phyloP scores from a whole-genome alignment of 73 alveolate species.

The Paramecium biaurelia region DNA sequence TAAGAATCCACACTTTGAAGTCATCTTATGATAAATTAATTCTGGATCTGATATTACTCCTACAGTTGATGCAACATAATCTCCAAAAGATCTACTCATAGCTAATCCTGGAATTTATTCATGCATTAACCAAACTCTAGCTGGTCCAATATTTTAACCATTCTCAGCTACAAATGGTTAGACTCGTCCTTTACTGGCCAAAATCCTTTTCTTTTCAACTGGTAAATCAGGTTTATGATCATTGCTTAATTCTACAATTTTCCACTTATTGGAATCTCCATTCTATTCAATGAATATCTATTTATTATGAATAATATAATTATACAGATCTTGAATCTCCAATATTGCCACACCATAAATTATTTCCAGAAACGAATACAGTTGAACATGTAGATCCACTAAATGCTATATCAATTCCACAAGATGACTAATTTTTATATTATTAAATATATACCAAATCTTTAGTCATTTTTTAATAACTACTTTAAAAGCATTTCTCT shows the following conservation, averaged over 20 bases:
- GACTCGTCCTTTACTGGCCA: conserved; percentile 83
- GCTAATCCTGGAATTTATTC: conserved; percentile 96
- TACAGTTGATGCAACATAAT: conserved; percentile 81
- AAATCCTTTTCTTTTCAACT: conserved; percentile 80
- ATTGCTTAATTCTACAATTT: conserved; percentile 58
- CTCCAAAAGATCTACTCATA: conserved; percentile 96
- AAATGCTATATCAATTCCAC: conserved; percentile 65
- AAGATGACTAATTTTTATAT: not conserved
- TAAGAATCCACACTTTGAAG: conserved; percentile 74
- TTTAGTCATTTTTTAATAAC: conserved; percentile 16
- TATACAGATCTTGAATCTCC: conserved; percentile 76
- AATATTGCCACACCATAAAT: conserved; percentile 68
- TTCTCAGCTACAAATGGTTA: conserved; percentile 71
- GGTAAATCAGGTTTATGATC: conserved; percentile 92
- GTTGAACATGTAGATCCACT: conserved; percentile 70
- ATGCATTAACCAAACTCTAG: conserved; percentile 90
- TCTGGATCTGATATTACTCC: conserved; percentile 96
- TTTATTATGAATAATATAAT: conserved; percentile 1
- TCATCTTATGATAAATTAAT: conserved; percentile 66
- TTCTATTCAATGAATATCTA: conserved; percentile 54
- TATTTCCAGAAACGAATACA: conserved; percentile 60
- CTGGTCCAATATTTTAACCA: conserved; percentile 82
- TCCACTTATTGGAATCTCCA: conserved; percentile 49
- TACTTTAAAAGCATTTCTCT: not conserved
- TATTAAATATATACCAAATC: not conserved